phyloP scores from a whole-genome alignment of 495 filamentous ascomycete genomes.

The Penicillium coprophilum region DNA sequence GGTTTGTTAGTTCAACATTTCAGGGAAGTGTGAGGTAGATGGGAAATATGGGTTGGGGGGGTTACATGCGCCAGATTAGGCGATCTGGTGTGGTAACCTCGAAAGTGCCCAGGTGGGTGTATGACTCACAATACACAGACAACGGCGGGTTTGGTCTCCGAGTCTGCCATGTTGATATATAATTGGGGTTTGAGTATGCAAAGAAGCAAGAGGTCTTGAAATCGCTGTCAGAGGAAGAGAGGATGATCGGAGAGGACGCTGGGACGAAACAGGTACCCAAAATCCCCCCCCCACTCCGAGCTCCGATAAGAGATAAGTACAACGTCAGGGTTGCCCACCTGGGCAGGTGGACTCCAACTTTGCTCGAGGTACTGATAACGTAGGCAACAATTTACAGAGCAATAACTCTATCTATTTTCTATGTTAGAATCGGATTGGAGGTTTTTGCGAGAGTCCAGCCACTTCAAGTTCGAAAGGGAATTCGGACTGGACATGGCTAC shows the following conservation, averaged over 20 bases:
- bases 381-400: background rate
- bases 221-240: no score
- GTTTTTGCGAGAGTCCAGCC: no score
- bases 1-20: conserved; percentile 10
- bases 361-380: background rate
- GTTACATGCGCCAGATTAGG: background rate
- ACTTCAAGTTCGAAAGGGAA: no score
- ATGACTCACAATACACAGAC: conserved; percentile 76
- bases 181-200: background rate
- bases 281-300: conserved; percentile 1
- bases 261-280: background rate
- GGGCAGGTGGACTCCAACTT: background rate
- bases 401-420: no score
- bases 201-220: background rate
- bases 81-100: background rate
- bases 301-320: conserved; percentile 7
- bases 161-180: conserved; percentile 22
- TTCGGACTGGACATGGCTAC: no score
- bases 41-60: background rate
- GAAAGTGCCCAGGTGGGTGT: conserved; percentile 1
- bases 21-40: background rate
- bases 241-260: background rate
- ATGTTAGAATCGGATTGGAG: no score
- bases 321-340: background rate
- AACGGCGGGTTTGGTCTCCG: conserved; percentile 51